Conservation (phyloP, 2,329 filamentous ascomycete genomes). For the Xylariales sp. region DNA sequence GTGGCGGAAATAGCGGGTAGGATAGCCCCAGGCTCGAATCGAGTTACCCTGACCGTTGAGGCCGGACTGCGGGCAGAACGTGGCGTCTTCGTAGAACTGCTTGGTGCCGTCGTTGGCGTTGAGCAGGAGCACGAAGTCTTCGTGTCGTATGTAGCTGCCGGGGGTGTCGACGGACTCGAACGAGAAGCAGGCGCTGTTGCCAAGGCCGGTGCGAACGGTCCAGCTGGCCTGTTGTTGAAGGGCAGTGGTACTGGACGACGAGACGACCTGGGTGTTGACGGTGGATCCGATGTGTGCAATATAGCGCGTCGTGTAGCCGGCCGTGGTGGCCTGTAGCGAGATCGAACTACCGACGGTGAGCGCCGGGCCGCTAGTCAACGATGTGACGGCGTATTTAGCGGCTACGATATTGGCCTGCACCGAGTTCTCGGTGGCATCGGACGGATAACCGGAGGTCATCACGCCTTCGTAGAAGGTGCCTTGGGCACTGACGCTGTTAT, state of each 20-base stretch:
- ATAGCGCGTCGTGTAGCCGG: conserved; percentile 49
- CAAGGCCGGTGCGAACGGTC: conserved; percentile 50
- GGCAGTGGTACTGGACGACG: conserved; percentile 41
- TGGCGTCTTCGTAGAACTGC: conserved; percentile 56
- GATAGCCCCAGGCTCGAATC: conserved; percentile 55
- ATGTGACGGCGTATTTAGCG: conserved; percentile 47
- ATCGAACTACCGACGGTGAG: conserved; percentile 45
- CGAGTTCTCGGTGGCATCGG: conserved; percentile 51
- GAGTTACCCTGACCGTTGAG: conserved; percentile 47
- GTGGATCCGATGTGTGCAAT: conserved; percentile 46
- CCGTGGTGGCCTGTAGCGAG: conserved; percentile 51
- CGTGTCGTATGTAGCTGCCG: conserved; percentile 55
- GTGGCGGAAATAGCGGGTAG: conserved; percentile 55
- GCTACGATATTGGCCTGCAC: conserved; percentile 58
- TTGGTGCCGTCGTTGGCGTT: conserved; percentile 49
- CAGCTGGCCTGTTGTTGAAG: conserved; percentile 50
- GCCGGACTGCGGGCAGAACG: conserved; percentile 53
- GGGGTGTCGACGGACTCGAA: conserved; percentile 56
- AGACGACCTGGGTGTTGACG: conserved; percentile 51
- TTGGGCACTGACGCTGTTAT: conserved; percentile 55
- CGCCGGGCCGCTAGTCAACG: conserved; percentile 41
- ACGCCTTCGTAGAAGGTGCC: conserved; percentile 63
- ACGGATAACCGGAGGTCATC: conserved; percentile 58
- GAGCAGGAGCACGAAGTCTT: conserved; percentile 45
- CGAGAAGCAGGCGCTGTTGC: conserved; percentile 52